Base-by-base conservation (phyloP, 73 alveolate species). In the Stentor roeselii region DNA sequence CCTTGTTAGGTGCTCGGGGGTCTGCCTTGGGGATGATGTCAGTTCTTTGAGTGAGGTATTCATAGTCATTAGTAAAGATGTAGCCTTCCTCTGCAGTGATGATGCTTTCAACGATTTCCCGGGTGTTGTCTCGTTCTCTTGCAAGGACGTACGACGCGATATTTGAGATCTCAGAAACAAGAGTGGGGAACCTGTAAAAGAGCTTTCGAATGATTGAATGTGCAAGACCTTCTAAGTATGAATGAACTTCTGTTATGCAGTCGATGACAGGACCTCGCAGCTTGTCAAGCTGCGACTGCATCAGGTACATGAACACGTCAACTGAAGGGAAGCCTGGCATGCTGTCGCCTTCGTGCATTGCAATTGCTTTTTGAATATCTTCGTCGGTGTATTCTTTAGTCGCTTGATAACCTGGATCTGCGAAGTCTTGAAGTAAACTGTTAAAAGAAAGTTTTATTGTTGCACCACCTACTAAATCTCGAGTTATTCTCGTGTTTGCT, bases 241-340 rank as follows among this genome's bases (percentile, higher is more conserved):
- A 88, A 84, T 96, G 94, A 32, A 90, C 93, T 84, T 96, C 97
- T 50, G 86, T 77, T 59, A 95, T 82, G 42, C 93, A 90, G 15
- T 96, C 98, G 59, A 89, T 86, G 15, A 95, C 97, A 11, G 99
- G 99, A 42, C 91, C 97, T 60, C 90, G 78, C 14, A 96, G 82
- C 75, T 88, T 89, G 80, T 95, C 94, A 27, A 96, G 92, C 67
- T 92, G 88, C 3, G 99, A 98, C 32, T 93, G 83, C 60, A 96
- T 88, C 11, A 96, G 84, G 83, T 92, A 93, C 60, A 80, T 84
- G 89, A 96, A 96, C 31, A 94, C 98, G 87, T 95, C 99, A 37
- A 97, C 99, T 1, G 99, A 96, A 30, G 98, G 98, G 88, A 95
- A 98, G 1, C 99, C 99, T 36, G 99, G 99, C 74, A 98, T 84